Evolutionary conservation across 2,329 filamentous ascomycete genomes (phyloP), one percentile per base, ranked within the genome.

Genomic region (Emmonsiellopsis sp.): DNA sequence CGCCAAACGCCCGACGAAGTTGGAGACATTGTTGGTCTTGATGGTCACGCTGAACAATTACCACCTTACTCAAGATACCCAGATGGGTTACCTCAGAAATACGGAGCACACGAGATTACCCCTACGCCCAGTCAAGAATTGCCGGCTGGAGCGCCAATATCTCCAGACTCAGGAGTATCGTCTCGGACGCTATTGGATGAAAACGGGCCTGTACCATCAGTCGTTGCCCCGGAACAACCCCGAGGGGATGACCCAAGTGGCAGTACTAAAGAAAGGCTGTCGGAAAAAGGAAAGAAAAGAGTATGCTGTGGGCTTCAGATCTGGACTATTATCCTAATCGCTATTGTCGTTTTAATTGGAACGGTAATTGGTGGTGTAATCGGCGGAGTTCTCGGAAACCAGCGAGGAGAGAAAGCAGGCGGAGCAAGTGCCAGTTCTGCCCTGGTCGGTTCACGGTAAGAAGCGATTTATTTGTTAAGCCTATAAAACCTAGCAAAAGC

Each of bases 61-160:
- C 92, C 92, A 10, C 92, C 92, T 0, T 97, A 97, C 65, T 88
- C 88, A 11, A 80, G 89, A 66, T 96, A 94, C 68, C 88, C 91
- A 2, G 87, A 94, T 51, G 86, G 88, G 53, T 75, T 84, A 71
- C 69, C 79, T 65, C 65, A 80, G 68, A 75, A 89, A 80, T 62
- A 65, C 1, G 71, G 74, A 34, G 57, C 55, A 32, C 5, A 74
- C 75, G 54, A 55, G 32, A 56, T 61, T 32, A 55, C 58, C 42
- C 62, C 61, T 57, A 56, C 60, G 36, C 58, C 77, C 6, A 59
- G 74, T 2, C 80, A 74, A 1, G 74, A 76, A 49, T 7, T 32
- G n/a, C 14, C 10, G 10, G 33, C 58, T 32, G 55, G 53, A n/a
- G 60, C 57, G 36, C 58, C 58, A 48, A 61, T 61, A 13, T 55